Evolutionary conservation across 768 basidiomycete genomes (phyloP), one percentile per base, ranked within the genome.

Genomic region (Agrocybe praecox): DNA sequence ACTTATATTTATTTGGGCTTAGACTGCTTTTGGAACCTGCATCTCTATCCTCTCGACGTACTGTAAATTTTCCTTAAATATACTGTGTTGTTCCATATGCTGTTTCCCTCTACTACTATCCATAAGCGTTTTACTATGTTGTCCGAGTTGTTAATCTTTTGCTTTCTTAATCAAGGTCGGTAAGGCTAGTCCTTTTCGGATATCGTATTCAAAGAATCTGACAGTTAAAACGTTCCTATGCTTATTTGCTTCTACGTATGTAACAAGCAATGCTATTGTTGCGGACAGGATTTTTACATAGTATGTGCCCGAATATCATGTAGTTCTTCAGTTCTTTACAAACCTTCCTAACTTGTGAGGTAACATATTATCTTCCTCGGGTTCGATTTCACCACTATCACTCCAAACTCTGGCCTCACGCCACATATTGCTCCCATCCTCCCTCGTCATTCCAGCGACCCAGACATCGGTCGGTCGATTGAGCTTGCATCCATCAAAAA

Each of bases 401-500:
- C 79, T 76, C 75, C 55, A 53, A 12, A 43, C 21, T 18, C 34
- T 50, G 0, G 23, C 26, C 40, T 62, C 57, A 2, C 45, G 26
- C 61, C 80, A 84, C 14, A 40, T 15, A 17, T 80, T 50, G 47
- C 76, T 71, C n/a, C 58, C 73, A 86, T 86, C 89, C 9, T 52
- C 66, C 6, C 56, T 60, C 18, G 62, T 57, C 60, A 79, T 52
- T n/a, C 67, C 63, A 22, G 77, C 69, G 7, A 85, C 59, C 75
- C 78, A 83, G 1, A 79, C 17, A 64, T 82, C 78, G 2, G 81
- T 80, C 15, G 82, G 82, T 9, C 84, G 74, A 60, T 88, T 84
- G 40, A 90, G 61, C 55, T 72, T 72, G 61, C 90, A 91, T 10
- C 89, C 89, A 61, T 84, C 87, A 52, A 87, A 84, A 0, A 72